phyloP scores from a whole-genome alignment of 345 rosid genomes.

The Dipteronia sinensis region DNA sequence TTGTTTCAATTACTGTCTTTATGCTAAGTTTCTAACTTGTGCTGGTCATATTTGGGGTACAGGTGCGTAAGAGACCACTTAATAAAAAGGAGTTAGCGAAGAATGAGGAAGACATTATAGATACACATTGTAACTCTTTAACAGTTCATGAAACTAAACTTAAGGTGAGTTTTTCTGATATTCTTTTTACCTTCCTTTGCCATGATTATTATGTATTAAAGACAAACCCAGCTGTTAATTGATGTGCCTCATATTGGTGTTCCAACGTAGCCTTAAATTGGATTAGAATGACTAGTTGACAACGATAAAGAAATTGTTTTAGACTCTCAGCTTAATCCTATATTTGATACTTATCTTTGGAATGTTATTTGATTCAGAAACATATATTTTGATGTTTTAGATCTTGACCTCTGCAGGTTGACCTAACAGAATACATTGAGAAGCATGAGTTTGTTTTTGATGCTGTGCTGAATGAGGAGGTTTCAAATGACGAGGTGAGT shows the following conservation, averaged over 20 bases:
- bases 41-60: slow-evolving; percentile 26
- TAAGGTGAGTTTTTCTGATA: slow-evolving; percentile 54
- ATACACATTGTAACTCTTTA: slow-evolving; percentile 66
- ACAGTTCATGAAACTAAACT: slow-evolving; percentile 96
- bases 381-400: slow-evolving; percentile 16
- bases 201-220: neutral
- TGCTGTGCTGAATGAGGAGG: slow-evolving; percentile 95
- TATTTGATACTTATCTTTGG: neutral
- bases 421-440: slow-evolving; percentile 88
- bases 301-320: slow-evolving; percentile 1
- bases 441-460: slow-evolving; percentile 96
- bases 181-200: slow-evolving; percentile 6
- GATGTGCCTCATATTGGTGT: neutral
- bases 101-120: slow-evolving; percentile 94
- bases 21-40: neutral
- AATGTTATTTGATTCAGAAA: neutral
- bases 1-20: neutral
- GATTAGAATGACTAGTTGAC: slow-evolving; percentile 2
- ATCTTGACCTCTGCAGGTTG: slow-evolving; percentile 62
- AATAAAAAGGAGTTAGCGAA: slow-evolving; percentile 91
- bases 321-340: slow-evolving; percentile 13
- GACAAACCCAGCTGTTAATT: neutral
- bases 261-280: neutral
- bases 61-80: slow-evolving; percentile 98
- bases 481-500: slow-evolving; percentile 94